A percentile compares a stretch with the other conserved stretches of the same genome.
Evolutionary conservation across 495 filamentous ascomycete genomes (phyloP).

Genomic region (Penicillium psychrofluorescens): DNA sequence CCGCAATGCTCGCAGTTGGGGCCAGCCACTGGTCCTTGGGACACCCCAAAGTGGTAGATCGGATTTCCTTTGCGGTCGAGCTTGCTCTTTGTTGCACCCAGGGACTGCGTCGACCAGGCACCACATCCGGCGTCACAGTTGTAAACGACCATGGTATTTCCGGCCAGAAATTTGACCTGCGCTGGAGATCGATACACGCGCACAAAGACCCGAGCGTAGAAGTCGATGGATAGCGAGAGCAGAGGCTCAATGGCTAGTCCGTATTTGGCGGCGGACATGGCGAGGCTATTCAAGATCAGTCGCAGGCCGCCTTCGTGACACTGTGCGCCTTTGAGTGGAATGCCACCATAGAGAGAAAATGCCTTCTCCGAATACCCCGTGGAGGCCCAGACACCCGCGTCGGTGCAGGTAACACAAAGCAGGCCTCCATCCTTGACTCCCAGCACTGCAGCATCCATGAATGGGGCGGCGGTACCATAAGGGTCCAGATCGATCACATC

Average conservation of each 20-base stretch:
- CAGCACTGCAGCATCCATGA: slow-evolving; percentile 84
- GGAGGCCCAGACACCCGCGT: slow-evolving; percentile 89
- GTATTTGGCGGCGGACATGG: slow-evolving; percentile 72
- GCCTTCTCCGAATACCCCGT: slow-evolving; percentile 89
- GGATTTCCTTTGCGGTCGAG: slow-evolving; percentile 60
- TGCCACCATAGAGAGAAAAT: slow-evolving; percentile 82
- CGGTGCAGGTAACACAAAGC: slow-evolving; percentile 92
- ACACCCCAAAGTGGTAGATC: slow-evolving; percentile 68
- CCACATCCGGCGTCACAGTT: slow-evolving; percentile 86
- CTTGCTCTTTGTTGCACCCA: slow-evolving; percentile 57
- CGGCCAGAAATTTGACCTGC: slow-evolving; percentile 80
- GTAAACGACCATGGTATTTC: slow-evolving; percentile 90
- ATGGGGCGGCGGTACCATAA: slow-evolving; percentile 86
- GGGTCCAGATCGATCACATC: slow-evolving; percentile 96
- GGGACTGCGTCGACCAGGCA: slow-evolving; percentile 70
- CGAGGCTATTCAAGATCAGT: slow-evolving; percentile 72
- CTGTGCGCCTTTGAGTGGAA: slow-evolving; percentile 72
- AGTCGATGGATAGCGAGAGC: slow-evolving; percentile 89
- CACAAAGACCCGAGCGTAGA: slow-evolving; percentile 88
- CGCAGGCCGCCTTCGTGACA: slow-evolving; percentile 88
- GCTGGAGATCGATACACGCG: slow-evolving; percentile 68
- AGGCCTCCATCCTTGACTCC: slow-evolving; percentile 78
- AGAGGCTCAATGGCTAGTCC: slow-evolving; percentile 89
- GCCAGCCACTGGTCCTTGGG: slow-evolving; percentile 56
- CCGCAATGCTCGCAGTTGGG: slow-evolving; percentile 74